phyloP scores from a whole-genome alignment of 768 basidiomycete species.

The Suillus subalutaceus region DNA sequence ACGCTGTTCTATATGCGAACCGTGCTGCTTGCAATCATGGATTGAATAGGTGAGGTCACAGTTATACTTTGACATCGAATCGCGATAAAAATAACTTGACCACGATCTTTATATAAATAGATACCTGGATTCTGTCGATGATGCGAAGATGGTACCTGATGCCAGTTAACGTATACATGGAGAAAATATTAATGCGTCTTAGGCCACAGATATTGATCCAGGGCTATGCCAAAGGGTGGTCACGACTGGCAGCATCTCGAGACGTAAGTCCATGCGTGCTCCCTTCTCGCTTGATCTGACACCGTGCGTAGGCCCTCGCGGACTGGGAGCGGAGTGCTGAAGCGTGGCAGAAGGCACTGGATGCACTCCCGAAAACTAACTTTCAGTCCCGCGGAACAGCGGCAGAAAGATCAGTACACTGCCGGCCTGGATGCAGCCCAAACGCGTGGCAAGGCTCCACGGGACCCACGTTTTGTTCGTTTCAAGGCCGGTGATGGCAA shows the following conservation, averaged over 20 bases:
- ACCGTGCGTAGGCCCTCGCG: conserved; percentile 13
- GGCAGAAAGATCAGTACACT: conserved; percentile 39
- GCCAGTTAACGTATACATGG: too few species aligned
- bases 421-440: conserved; percentile 28
- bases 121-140: conserved; percentile 5
- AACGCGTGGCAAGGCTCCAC: conserved; percentile 16
- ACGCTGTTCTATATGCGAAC: conserved; percentile 47
- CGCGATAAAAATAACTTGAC: not conserved
- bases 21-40: conserved; percentile 43
- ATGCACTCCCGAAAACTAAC: conserved; percentile 30
- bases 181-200: not conserved
- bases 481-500: not conserved
- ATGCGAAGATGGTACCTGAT: conserved; percentile 7
- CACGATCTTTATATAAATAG: conserved; percentile 3
- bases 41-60: conserved; percentile 35
- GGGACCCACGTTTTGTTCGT: not conserved
- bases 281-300: not conserved
- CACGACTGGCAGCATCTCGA: conserved; percentile 39
- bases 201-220: conserved; percentile 45
- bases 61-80: not conserved
- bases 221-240: conserved; percentile 46
- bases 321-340: conserved; percentile 15
- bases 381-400: conserved; percentile 34
- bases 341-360: conserved; percentile 32
- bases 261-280: conserved; percentile 20